Percentiles rank a stretch among this genome's conserved stretches.
Evolutionary conservation across 2,329 filamentous ascomycete species (phyloP).

Genomic region (Penicillium freii): DNA sequence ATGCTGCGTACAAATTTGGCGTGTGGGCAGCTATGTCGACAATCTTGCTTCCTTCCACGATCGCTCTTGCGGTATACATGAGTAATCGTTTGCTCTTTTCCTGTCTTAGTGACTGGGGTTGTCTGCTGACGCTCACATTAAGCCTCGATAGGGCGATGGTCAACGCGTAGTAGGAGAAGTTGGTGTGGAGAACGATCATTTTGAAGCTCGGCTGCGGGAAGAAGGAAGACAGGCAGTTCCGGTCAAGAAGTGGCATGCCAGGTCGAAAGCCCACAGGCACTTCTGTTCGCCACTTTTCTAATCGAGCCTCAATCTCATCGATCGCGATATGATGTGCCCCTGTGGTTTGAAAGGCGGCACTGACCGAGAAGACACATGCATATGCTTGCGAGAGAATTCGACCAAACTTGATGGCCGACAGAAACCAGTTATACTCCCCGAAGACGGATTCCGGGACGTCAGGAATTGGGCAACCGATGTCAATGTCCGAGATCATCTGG

Average conservation of each 20-base stretch:
- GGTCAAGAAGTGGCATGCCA: not conserved
- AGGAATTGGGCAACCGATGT: slow-evolving; percentile 25
- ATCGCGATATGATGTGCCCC: not conserved
- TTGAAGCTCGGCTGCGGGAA: not conserved
- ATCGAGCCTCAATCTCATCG: not conserved
- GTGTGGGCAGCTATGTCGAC: not conserved
- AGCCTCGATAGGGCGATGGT: slow-evolving; percentile 35
- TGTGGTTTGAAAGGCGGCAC: slow-evolving; percentile 24
- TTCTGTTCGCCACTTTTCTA: slow-evolving; percentile 33
- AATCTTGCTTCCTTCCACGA: slow-evolving; percentile 27
- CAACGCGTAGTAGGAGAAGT: slow-evolving; percentile 34
- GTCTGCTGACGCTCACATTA: slow-evolving; percentile 22
- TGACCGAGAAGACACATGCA: slow-evolving; percentile 37
- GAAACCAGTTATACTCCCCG: slow-evolving; percentile 38
- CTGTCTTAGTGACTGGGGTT: not conserved
- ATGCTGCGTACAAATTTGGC: not conserved
- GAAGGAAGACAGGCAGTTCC: not conserved
- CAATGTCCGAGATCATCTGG: not conserved
- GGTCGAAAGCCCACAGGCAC: slow-evolving; percentile 35
- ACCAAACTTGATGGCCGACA: slow-evolving; percentile 30
- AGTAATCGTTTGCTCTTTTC: slow-evolving; percentile 25
- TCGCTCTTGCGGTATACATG: slow-evolving; percentile 31
- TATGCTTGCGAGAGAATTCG: slow-evolving; percentile 37
- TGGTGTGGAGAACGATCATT: slow-evolving; percentile 26
- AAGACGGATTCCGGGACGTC: slow-evolving; percentile 32